Evolutionary conservation across 1,284 basidiomycete species (phyloP), one percentile per base, ranked within the genome.

Genomic region (Ganoderma meredithae): DNA sequence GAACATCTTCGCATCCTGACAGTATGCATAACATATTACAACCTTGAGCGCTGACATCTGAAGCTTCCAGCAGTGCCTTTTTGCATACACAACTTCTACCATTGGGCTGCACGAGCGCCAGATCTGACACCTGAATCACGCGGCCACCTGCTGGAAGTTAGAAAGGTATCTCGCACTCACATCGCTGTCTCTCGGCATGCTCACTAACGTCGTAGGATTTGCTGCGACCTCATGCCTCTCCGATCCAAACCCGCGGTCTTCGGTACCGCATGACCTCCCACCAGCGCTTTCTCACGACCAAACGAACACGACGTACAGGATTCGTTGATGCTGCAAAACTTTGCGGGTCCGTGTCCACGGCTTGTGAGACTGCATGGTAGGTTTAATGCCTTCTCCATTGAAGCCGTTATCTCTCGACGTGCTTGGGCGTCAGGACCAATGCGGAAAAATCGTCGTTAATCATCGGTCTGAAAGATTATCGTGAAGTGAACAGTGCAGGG

Each of bases 81-180:
- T 67, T 52, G 61, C 39, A 67, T 67, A 67, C 65, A 27, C 55
- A 63, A 63, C 55, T 10, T 27, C 56, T 36, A 39, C 47, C 47
- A 67, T 67, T 67, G 65, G 65, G 61, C 65, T 12, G 39, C 5
- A 53, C n/a, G 27, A 7, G 65, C 65, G 65, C 55, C 47, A 61
- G 47, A 33, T n/a, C 13, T 22, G 59, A 52, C 59, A 52, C 27
- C 55, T 33, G 13, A 19, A 60, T 53, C 40, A 53, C 56, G 22
- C 44, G 25, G 58, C 47, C 15, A 9, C 43, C 25, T 52, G 61
- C 49, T 33, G 49, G 52, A n/a, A 62, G 61, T 25, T 53, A 19
- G 33, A 4, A 17, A 49, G 61, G 10, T 25, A 27, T 19, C 10
- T 39, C n/a, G 10, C 19, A 15, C 25, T 47, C 44, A 49, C n/a